phyloP scores from a whole-genome alignment of 306 rosid species.

The Heteromeles arbutifolia region DNA sequence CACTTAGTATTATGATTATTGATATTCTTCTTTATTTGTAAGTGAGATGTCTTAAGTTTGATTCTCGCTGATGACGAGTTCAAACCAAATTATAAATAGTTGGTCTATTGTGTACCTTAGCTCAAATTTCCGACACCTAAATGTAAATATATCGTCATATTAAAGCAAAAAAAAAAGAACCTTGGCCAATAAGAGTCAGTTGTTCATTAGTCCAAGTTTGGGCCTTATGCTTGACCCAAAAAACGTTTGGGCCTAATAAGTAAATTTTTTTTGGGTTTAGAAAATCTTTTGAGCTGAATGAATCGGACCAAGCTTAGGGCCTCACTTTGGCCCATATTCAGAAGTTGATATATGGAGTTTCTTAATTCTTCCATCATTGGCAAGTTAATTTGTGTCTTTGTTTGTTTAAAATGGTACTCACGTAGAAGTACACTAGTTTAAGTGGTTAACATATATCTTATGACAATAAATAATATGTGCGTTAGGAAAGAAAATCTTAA shows the following conservation, averaged over 20 bases:
- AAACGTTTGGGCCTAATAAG: too few species aligned
- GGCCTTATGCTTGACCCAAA: not conserved
- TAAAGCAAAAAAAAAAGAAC: too few species aligned
- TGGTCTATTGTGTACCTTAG: rapidly evolving
- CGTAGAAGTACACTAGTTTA: not conserved
- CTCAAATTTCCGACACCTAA: not conserved
- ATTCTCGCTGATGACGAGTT: rapidly evolving
- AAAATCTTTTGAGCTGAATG: not conserved
- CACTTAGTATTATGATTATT: too few species aligned
- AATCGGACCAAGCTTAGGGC: not conserved
- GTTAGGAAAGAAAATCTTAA: not conserved
- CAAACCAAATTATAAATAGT: too few species aligned
- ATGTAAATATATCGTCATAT: too few species aligned
- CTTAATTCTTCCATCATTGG: too few species aligned
- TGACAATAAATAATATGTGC: not conserved
- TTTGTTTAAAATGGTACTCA: not conserved
- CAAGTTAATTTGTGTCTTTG: too few species aligned
- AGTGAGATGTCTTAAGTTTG: rapidly evolving
- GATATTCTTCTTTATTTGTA: too few species aligned
- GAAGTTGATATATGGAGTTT: too few species aligned
- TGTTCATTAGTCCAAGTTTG: not conserved
- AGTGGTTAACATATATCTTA: not conserved
- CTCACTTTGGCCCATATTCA: not conserved
- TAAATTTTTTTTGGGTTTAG: not conserved
- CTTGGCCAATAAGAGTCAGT: not conserved